Evolutionary conservation across 768 basidiomycete genomes (phyloP).

Genomic region (Lentinula lateritia): DNA sequence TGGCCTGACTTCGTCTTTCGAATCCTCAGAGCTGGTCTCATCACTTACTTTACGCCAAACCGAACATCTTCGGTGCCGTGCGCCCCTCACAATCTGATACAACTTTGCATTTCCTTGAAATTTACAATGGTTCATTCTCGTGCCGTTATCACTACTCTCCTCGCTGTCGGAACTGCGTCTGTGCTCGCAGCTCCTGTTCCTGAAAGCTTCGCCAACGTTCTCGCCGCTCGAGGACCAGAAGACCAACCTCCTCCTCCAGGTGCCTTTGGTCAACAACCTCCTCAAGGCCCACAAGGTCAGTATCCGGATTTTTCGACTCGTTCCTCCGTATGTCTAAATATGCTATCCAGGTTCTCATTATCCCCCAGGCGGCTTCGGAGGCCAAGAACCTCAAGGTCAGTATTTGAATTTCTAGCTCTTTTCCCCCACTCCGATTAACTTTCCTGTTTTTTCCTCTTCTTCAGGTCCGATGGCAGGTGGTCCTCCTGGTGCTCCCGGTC

Average conservation of each 20-base stretch:
- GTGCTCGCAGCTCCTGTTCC: background rate
- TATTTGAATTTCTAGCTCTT: too few relatives aligned
- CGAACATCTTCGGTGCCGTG: background rate
- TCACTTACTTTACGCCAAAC: background rate
- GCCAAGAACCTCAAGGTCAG: too few relatives aligned
- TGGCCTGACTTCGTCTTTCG: background rate
- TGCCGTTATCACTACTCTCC: background rate
- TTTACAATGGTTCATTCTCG: slow-evolving; percentile 1
- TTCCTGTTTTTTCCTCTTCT: too few relatives aligned
- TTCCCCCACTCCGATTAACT: too few relatives aligned
- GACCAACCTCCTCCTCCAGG: background rate
- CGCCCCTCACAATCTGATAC: background rate
- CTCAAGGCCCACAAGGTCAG: too few relatives aligned
- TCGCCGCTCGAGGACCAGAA: background rate
- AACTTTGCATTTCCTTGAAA: background rate
- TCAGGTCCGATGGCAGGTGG: too few relatives aligned
- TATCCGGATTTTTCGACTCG: too few relatives aligned
- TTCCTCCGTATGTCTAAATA: too few relatives aligned
- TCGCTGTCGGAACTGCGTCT: background rate
- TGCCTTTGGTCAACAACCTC: background rate
- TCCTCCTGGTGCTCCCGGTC: too few relatives aligned
- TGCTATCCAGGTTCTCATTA: too few relatives aligned
- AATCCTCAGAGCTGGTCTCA: background rate
- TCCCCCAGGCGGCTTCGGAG: too few relatives aligned
- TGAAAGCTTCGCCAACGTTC: background rate